Conservation (phyloP, 371 early-diverging fungal genomes). For the Mortierella sp. region DNA sequence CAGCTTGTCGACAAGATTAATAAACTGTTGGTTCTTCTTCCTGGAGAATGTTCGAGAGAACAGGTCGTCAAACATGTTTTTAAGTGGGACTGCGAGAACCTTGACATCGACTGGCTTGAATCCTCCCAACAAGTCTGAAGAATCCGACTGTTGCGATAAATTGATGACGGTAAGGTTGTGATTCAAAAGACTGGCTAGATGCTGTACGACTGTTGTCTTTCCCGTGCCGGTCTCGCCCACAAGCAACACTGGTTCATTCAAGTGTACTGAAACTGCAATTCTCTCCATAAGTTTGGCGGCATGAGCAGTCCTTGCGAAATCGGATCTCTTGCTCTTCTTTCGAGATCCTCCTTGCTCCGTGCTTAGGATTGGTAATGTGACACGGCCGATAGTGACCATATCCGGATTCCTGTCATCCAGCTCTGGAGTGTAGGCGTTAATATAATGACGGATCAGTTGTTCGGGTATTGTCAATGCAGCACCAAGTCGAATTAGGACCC, state of each 20-base stretch:
- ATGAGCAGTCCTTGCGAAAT: slow-evolving; percentile 88
- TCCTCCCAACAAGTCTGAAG: slow-evolving; percentile 97
- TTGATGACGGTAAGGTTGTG: slow-evolving; percentile 94
- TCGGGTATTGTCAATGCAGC: slow-evolving; percentile 78
- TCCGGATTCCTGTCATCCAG: slow-evolving; percentile 60
- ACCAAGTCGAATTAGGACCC: slow-evolving; percentile 76
- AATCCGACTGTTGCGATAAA: slow-evolving; percentile 98
- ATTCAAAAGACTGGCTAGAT: slow-evolving; percentile 86
- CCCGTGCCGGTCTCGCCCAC: slow-evolving; percentile 99
- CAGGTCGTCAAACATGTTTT: slow-evolving; percentile 87
- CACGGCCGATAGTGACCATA: slow-evolving; percentile 77
- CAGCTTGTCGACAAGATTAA: slow-evolving; percentile 82
- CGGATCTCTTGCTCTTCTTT: slow-evolving; percentile 57
- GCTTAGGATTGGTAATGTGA: slow-evolving; percentile 62
- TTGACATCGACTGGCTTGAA: slow-evolving; percentile 96
- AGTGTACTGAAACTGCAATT: slow-evolving; percentile 84
- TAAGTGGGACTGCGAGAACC: slow-evolving; percentile 83
- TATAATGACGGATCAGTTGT: slow-evolving; percentile 79
- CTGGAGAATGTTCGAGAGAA: slow-evolving; percentile 92
- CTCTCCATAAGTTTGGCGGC: slow-evolving; percentile 85
- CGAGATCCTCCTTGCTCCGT: slow-evolving; percentile 29
- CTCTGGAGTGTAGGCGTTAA: slow-evolving; percentile 79
- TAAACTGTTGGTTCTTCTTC: slow-evolving; percentile 86
- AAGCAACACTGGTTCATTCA: slow-evolving; percentile 92
- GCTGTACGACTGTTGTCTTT: slow-evolving; percentile 98